These are phyloP conservation scores for Myxozyma monticola DNA, from an alignment of 805 yeast genomes.

Conservation along the genomic window DNA sequence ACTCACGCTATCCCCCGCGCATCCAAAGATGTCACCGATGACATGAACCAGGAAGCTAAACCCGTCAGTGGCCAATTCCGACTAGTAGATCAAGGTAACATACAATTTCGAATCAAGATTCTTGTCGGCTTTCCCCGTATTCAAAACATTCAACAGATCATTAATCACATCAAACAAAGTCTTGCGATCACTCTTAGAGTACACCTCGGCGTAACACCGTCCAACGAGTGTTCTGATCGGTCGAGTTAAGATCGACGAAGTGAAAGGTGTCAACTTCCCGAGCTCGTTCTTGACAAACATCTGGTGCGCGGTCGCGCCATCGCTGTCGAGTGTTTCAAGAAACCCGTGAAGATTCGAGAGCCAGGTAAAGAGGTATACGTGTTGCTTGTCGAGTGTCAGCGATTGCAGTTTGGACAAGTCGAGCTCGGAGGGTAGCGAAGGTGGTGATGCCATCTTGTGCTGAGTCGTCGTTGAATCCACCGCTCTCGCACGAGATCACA, in stretches of 20 bases:
- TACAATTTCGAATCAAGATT: constrained; percentile 36
- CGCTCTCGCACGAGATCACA: no score
- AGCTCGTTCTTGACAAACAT: constrained; percentile 29
- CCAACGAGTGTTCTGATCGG: constrained; percentile 24
- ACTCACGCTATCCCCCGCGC: constrained; percentile 36
- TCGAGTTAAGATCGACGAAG: constrained; percentile 21
- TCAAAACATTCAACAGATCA: constrained; percentile 28
- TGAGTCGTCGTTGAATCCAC: no score
- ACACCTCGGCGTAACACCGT: constrained; percentile 25
- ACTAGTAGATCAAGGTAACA: constrained; percentile 9
- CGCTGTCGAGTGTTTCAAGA: constrained; percentile 17
- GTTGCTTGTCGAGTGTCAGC: constrained; percentile 25
- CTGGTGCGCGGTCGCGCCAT: constrained; percentile 30
- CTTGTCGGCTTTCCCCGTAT: constrained; percentile 35
- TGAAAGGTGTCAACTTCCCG: constrained; percentile 11
- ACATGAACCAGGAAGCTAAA: constrained; percentile 32
- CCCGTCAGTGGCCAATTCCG: not conserved
- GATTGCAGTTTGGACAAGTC: constrained; percentile 14
- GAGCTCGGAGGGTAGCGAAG: constrained; percentile 15
- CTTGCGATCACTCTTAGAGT: constrained; percentile 25
- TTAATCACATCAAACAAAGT: constrained; percentile 36
- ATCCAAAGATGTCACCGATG: constrained; percentile 34
- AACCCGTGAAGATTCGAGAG: constrained; percentile 23
- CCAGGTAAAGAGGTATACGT: constrained; percentile 24
- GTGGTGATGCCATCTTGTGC: no score